Evolutionary conservation across 805 yeast species (phyloP).

Genomic region (Cyberlindnera mississippiensis): DNA sequence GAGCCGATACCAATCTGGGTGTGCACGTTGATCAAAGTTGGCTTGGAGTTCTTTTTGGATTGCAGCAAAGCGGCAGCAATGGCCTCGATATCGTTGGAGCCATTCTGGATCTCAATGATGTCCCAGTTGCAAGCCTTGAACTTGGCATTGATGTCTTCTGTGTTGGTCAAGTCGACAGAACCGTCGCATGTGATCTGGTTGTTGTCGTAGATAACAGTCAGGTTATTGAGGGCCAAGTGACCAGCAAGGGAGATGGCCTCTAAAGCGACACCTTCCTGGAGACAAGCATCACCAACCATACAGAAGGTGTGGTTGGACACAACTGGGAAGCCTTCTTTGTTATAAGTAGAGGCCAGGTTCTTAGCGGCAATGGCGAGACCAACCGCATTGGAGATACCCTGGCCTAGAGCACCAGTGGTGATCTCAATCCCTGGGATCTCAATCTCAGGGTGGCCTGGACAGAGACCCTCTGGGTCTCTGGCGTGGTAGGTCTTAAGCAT

Average conservation of each 20-base stretch:
- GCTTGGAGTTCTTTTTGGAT: slow-evolving; percentile 81
- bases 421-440: slow-evolving; percentile 92
- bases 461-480: slow-evolving; percentile 82
- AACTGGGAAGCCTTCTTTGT: slow-evolving; percentile 74
- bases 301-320: slow-evolving; percentile 73
- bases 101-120: slow-evolving; percentile 68
- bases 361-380: slow-evolving; percentile 94
- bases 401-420: slow-evolving; percentile 98
- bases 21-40: slow-evolving; percentile 80
- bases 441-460: slow-evolving; percentile 96
- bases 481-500: slow-evolving; percentile 73
- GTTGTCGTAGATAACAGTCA: slow-evolving; percentile 94
- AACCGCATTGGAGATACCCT: slow-evolving; percentile 93
- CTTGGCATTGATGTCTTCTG: slow-evolving; percentile 84
- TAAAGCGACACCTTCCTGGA: slow-evolving; percentile 95
- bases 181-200: slow-evolving; percentile 97
- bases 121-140: slow-evolving; percentile 94
- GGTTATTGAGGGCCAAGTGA: slow-evolving; percentile 86
- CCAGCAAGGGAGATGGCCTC: slow-evolving; percentile 95
- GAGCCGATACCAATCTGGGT: slow-evolving; percentile 97
- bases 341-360: slow-evolving; percentile 86
- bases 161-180: slow-evolving; percentile 80
- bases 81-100: slow-evolving; percentile 70
- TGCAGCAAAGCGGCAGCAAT: slow-evolving; percentile 69
- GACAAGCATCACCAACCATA: slow-evolving; percentile 94